Percentiles rank a stretch among this genome's conserved stretches.
These are phyloP conservation scores for Moniliophthora roreri DNA, from an alignment of 1,284 basidiomycete species.

Conservation along the genomic window DNA sequence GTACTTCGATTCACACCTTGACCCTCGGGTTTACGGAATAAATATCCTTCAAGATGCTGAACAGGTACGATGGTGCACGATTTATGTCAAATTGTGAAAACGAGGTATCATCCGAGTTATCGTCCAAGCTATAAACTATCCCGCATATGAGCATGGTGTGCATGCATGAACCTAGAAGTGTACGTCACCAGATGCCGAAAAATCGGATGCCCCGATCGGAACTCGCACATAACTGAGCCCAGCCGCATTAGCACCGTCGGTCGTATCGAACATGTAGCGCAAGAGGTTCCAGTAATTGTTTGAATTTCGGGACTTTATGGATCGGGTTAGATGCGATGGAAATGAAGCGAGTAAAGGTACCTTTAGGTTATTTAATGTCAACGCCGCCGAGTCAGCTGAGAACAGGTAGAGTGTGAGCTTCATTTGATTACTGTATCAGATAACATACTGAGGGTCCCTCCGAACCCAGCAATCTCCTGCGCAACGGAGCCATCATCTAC, in stretches of 20 bases:
- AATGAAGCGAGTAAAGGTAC: conserved; percentile 9
- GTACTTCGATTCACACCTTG: conserved; percentile 5
- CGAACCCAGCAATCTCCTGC: conserved; percentile 31
- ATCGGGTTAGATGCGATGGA: not conserved
- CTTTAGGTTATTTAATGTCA: conserved; percentile 31
- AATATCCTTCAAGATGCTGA: conserved; percentile 32
- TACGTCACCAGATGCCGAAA: conserved; percentile 20
- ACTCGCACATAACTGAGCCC: conserved; percentile 31
- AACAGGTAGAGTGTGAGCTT: not conserved
- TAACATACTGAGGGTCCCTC: conserved; percentile 29
- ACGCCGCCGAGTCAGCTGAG: conserved; percentile 32
- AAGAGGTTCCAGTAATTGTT: conserved; percentile 29
- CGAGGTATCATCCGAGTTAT: conserved; percentile 28
- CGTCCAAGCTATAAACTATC: conserved; percentile 30
- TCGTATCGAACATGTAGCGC: conserved; percentile 26
- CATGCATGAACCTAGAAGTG: not conserved
- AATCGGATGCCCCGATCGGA: conserved; percentile 33
- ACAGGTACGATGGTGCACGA: conserved; percentile 30
- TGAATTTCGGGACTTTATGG: conserved; percentile 22
- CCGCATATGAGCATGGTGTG: not conserved
- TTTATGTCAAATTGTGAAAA: conserved; percentile 29
- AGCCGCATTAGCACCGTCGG: conserved; percentile 29
- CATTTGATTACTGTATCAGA: conserved; percentile 1
- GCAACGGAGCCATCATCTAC: conserved; percentile 24
- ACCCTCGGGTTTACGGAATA: conserved; percentile 24